A percentile compares a stretch with the other conserved stretches of the same genome.
phyloP scores from a whole-genome alignment of 176 grass and related monocot genomes.

The Phragmites australis region DNA sequence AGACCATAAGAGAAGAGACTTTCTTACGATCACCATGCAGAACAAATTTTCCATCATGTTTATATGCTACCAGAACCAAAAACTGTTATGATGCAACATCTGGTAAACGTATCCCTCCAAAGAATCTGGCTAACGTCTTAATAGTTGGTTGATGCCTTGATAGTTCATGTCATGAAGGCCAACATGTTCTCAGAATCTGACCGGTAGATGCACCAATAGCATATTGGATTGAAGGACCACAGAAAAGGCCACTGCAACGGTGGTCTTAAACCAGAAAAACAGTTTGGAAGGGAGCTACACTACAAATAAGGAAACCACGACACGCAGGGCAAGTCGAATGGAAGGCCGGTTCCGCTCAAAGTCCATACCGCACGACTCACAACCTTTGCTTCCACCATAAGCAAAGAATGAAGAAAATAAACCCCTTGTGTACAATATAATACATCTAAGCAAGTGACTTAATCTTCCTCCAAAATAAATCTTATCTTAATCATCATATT shows the following conservation, averaged over 20 bases:
- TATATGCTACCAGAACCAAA: too few species aligned
- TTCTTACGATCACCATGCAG: too few species aligned
- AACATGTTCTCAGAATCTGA: not conserved
- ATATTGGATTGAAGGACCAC: not conserved
- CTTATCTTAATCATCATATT: not conserved
- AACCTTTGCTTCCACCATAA: slow-evolving; percentile 52
- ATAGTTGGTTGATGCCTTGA: not conserved
- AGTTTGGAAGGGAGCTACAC: slow-evolving; percentile 16
- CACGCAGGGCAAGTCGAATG: not conserved
- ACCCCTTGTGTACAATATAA: not conserved
- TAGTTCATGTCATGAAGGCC: not conserved
- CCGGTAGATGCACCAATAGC: slow-evolving; percentile 8
- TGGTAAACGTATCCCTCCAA: not conserved
- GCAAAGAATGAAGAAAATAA: slow-evolving; percentile 28
- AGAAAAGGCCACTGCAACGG: not conserved
- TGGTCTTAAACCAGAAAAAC: not conserved
- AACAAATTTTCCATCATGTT: too few species aligned
- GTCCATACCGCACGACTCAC: not conserved
- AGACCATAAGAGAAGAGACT: too few species aligned
- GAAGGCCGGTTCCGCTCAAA: not conserved
- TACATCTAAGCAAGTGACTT: not conserved
- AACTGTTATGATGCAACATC: not conserved
- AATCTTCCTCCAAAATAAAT: not conserved
- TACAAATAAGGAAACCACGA: slow-evolving; percentile 30
- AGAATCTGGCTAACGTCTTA: not conserved